Conservation (phyloP, 495 filamentous ascomycete genomes). For the Podospora didyma region DNA sequence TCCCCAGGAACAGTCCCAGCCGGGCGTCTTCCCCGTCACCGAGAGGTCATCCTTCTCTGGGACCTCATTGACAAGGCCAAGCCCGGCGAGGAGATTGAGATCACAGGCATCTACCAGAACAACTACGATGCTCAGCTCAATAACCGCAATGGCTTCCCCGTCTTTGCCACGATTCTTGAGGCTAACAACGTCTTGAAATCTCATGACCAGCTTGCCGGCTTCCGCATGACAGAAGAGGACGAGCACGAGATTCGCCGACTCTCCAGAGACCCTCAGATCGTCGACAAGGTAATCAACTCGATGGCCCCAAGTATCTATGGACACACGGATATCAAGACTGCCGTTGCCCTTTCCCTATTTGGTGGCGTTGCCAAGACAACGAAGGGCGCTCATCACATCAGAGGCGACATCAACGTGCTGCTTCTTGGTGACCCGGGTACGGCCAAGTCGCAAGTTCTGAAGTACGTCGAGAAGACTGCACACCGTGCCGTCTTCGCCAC, state of each 20-base stretch:
- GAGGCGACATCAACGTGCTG: conserved; percentile 97
- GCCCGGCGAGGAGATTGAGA: conserved; percentile 95
- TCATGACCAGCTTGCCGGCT: conserved; percentile 96
- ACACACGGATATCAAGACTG: conserved; percentile 96
- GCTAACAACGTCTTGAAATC: conserved; percentile 96
- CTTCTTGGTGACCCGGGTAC: conserved; percentile 97
- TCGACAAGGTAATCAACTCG: conserved; percentile 91
- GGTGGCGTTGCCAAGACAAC: conserved; percentile 91
- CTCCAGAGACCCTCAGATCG: conserved; percentile 81
- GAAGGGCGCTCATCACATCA: conserved; percentile 80
- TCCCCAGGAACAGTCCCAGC: conserved; percentile 96
- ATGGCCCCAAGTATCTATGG: conserved; percentile 98
- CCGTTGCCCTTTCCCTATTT: conserved; percentile 89
- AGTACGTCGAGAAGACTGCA: conserved; percentile 97
- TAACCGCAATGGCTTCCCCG: conserved; percentile 98
- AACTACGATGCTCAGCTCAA: conserved; percentile 97
- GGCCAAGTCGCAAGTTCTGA: conserved; percentile 96
- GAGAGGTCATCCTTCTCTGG: conserved; percentile 94
- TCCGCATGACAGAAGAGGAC: conserved; percentile 92
- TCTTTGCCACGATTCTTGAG: conserved; percentile 96
- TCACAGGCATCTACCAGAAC: conserved; percentile 97
- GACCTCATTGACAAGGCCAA: conserved; percentile 96
- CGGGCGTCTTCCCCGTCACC: conserved; percentile 88
- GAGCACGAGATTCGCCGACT: conserved; percentile 87
- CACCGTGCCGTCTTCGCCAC: conserved; percentile 98